Conservation (phyloP, 2,329 filamentous ascomycete species). For the Ramichloridium luteum region DNA sequence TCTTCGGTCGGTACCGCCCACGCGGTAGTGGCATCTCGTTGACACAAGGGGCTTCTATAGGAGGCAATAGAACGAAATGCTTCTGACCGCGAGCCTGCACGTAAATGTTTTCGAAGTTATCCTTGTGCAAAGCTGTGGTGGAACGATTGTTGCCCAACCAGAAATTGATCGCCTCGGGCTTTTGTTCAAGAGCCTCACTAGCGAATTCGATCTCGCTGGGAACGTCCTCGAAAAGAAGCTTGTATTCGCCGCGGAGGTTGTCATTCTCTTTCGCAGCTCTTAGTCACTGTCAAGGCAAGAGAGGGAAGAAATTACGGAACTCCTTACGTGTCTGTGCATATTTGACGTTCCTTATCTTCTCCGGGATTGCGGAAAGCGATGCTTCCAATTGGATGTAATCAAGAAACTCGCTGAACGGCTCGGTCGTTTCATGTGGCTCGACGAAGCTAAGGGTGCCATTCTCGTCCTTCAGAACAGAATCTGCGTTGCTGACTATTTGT, state of each 20-base stretch:
- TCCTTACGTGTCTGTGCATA: slow-evolving; percentile 63
- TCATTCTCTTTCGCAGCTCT: slow-evolving; percentile 51
- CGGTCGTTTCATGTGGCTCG: slow-evolving; percentile 57
- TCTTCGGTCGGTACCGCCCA: slow-evolving; percentile 44
- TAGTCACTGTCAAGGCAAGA: slow-evolving; percentile 1
- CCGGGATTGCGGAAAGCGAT: neutral
- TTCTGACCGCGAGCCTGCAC: slow-evolving; percentile 63
- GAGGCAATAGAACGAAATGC: slow-evolving; percentile 63
- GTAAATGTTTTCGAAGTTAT: slow-evolving; percentile 79
- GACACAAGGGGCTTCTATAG: slow-evolving; percentile 56
- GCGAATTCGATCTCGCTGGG: slow-evolving; percentile 58
- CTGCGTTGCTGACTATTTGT: slow-evolving; percentile 42
- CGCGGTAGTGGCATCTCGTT: slow-evolving; percentile 47
- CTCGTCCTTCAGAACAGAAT: slow-evolving; percentile 51
- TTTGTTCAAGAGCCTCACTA: slow-evolving; percentile 52
- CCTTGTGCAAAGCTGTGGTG: slow-evolving; percentile 62
- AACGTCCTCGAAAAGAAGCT: slow-evolving; percentile 49
- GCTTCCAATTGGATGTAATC: slow-evolving; percentile 43
- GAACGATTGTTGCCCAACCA: slow-evolving; percentile 67
- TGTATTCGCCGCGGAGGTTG: slow-evolving; percentile 65
- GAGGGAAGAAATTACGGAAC: neutral
- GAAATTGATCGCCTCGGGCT: slow-evolving; percentile 66
- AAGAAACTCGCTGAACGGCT: slow-evolving; percentile 52
- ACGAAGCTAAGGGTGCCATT: slow-evolving; percentile 44
- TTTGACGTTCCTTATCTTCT: slow-evolving; percentile 33